Evolutionary conservation across 23 red algal species (phyloP).

Genomic region (Cyanidioschyzon merolae): DNA sequence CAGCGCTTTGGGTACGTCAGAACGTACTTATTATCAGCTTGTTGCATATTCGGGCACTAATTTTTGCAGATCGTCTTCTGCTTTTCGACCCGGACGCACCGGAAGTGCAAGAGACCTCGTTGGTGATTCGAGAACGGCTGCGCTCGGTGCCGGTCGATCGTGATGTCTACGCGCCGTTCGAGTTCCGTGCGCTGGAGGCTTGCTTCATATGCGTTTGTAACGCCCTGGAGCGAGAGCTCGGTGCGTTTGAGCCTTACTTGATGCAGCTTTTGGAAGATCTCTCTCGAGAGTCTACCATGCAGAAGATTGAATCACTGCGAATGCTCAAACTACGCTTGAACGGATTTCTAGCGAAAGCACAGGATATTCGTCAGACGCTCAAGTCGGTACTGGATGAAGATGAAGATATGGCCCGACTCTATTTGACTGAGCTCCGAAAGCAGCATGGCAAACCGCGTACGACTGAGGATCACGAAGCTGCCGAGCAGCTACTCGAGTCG

Average conservation of each 20-base stretch:
- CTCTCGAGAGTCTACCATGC: neutral
- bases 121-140: neutral
- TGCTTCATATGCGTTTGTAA: neutral
- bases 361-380: neutral
- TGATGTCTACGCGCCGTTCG: constrained; percentile 11
- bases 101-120: neutral
- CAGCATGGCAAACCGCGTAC: neutral
- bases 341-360: neutral
- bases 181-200: constrained; percentile 16
- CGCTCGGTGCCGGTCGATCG: neutral
- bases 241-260: constrained; percentile 2
- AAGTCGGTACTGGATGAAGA: neutral
- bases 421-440: constrained; percentile 2
- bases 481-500: constrained; percentile 5
- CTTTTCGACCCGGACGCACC: constrained; percentile 44
- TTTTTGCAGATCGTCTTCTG: constrained; percentile 60
- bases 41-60: constrained; percentile 51
- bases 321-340: neutral
- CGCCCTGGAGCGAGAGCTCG: neutral
- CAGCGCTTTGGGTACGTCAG: constrained; percentile 78
- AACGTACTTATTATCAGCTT: constrained; percentile 55
- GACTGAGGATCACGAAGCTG: neutral
- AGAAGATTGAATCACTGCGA: neutral
- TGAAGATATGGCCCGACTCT: constrained; percentile 9
- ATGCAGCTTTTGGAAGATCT: neutral